Evolutionary conservation across 495 filamentous ascomycete genomes (phyloP), one percentile per base, ranked within the genome.

Genomic region (Aspergillus biplanus): DNA sequence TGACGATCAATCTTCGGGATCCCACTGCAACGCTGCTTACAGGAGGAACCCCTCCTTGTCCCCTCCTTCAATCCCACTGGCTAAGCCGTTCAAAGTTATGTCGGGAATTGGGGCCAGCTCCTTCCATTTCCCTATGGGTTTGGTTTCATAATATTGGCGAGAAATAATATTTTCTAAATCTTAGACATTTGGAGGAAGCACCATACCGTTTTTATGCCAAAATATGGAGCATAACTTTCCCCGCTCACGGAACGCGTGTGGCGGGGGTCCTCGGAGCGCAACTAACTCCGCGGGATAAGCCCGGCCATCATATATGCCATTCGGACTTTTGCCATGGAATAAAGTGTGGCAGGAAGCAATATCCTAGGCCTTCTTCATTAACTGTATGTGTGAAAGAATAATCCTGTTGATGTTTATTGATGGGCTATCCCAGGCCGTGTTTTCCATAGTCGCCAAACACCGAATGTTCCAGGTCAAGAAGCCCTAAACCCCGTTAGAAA

Each of bases 21-120:
- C 63, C 80, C 81, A 83, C 56, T 76, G 75, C 50, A 85, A 60
- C 66, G 79, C 78, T 56, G 47, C 61, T 31, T 68, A 47, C 46
- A 82, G 67, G 34, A 83, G 57, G 58, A 82, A 83, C 34, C 64
- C 63, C 18, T 72, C 66, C 46, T 74, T 71, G n/a, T 76, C 67
- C 49, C 71, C 66, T 0, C 70, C 73, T 6, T 68, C 21, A 18
- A 79, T 48, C 21, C 62, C 27, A 8, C 8, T 32, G 32, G 54
- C 62, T 7, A 62, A 33, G 0, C 31, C 56, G 32, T 69, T 67
- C 0, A 73, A 18, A 15, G 31, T 69, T 6, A 56, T 64, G 47
- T 71, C 57, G 33, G 68, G 68, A 62, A 71, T 68, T 5, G 67
- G 65, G 6, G 37, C 61, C 44, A 59, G 6, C 7, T 64, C 48